phyloP scores from a whole-genome alignment of 179 eudicot genomes.

The Silene coronaria region DNA sequence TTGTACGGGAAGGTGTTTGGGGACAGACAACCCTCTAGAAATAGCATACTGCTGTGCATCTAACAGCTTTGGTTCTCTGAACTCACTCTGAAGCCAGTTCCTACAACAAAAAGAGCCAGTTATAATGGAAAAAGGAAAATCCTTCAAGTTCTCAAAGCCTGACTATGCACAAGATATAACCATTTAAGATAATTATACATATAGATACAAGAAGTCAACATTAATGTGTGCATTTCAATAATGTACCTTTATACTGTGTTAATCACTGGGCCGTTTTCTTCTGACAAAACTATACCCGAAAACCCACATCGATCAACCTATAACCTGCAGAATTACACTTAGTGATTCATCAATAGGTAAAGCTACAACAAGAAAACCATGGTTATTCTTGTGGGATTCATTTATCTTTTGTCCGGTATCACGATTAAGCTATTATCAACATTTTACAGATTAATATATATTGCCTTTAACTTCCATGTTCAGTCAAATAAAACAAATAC shows the following conservation, averaged over 20 bases:
- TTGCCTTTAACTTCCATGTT: not conserved
- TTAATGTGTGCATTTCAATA: no score
- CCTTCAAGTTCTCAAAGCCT: slow-evolving; percentile 53
- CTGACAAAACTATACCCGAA: slow-evolving; percentile 56
- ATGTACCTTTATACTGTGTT: slow-evolving; percentile 50
- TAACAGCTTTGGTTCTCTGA: slow-evolving; percentile 56
- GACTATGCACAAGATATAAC: slow-evolving; percentile 38
- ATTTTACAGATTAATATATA: no score
- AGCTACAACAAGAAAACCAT: not conserved
- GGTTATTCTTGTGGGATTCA: no score
- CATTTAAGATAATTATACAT: slow-evolving; percentile 9
- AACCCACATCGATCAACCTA: slow-evolving; percentile 81
- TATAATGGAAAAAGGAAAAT: slow-evolving; percentile 65
- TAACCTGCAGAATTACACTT: slow-evolving; percentile 37
- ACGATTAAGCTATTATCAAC: no score
- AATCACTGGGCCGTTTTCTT: slow-evolving; percentile 64
- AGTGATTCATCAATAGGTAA: not conserved
- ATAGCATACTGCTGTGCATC: no score
- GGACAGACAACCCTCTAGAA: no score
- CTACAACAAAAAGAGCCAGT: slow-evolving; percentile 83
- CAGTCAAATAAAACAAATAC: slow-evolving; percentile 22
- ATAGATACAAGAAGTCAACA: not conserved
- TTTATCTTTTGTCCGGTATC: no score
- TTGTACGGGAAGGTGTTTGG: slow-evolving; percentile 93
- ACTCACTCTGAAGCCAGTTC: slow-evolving; percentile 94